These are phyloP conservation scores for Castanopsis chinensis DNA, from an alignment of 306 rosid species.

Conservation along the genomic window DNA sequence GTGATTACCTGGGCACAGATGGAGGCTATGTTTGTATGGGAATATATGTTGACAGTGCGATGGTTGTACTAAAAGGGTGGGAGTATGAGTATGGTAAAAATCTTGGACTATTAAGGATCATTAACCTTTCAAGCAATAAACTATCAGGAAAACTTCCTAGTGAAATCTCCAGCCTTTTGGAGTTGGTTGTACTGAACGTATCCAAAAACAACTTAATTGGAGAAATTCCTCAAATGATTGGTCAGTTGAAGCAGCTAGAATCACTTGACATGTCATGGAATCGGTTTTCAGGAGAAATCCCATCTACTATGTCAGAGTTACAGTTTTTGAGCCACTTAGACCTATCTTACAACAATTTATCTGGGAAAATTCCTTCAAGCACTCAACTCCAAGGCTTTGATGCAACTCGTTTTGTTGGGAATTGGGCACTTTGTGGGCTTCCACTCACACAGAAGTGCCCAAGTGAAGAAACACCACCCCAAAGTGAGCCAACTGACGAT, in stretches of 20 bases:
- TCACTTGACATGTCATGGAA: not conserved
- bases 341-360: too few relatives aligned
- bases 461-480: too few relatives aligned
- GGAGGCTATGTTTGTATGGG: too few relatives aligned
- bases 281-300: not conserved
- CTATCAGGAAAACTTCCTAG: not conserved
- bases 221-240: not conserved
- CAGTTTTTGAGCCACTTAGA: too few relatives aligned
- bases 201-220: not conserved
- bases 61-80: not conserved
- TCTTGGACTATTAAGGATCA: not conserved
- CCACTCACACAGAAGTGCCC: not conserved
- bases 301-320: not conserved
- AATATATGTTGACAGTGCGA: not conserved
- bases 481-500: too few relatives aligned
- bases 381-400: not conserved
- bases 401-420: not conserved
- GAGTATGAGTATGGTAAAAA: not conserved
- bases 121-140: not conserved
- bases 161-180: too few relatives aligned
- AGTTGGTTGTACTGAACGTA: too few relatives aligned
- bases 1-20: too few relatives aligned
- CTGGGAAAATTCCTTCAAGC: too few relatives aligned
- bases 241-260: not conserved
- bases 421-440: conserved; percentile 5